Evolutionary conservation across 495 filamentous ascomycete genomes (phyloP).

Genomic region (Rostrohypoxylon terebratum): DNA sequence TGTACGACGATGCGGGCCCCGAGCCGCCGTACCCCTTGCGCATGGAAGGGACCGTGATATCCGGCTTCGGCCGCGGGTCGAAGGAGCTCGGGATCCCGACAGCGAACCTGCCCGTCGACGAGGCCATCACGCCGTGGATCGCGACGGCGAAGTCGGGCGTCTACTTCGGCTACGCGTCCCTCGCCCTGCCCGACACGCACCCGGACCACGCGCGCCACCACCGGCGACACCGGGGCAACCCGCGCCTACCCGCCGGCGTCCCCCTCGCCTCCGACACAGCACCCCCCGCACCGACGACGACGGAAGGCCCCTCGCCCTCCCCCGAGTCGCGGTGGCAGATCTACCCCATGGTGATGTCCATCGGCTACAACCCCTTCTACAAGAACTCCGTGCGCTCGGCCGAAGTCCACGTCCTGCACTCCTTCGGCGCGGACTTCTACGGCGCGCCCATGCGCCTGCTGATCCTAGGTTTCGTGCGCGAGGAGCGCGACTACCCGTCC

Average conservation of each 20-base stretch:
- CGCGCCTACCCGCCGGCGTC: constrained; percentile 26
- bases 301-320: background rate
- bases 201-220: constrained; percentile 46
- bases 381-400: constrained; percentile 84
- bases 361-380: constrained; percentile 97
- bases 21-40: constrained; percentile 81
- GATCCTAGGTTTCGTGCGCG: constrained; percentile 87
- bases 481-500: constrained; percentile 87
- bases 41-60: constrained; percentile 85
- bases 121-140: constrained; percentile 74
- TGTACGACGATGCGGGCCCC: constrained; percentile 78
- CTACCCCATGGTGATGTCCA: constrained; percentile 90
- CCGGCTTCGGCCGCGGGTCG: constrained; percentile 92
- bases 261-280: background rate
- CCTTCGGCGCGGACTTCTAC: constrained; percentile 85
- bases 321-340: constrained; percentile 56
- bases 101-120: constrained; percentile 91
- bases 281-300: constrained; percentile 3
- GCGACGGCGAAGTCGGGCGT: constrained; percentile 78
- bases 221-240: constrained; percentile 18
- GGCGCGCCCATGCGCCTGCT: constrained; percentile 78
- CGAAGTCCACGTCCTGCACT: constrained; percentile 91
- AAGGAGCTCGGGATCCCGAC: constrained; percentile 97
- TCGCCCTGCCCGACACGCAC: constrained; percentile 62
- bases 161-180: constrained; percentile 89